Conservation (phyloP, 2,329 filamentous ascomycete genomes). For the Arthrobotrys musiformis region DNA sequence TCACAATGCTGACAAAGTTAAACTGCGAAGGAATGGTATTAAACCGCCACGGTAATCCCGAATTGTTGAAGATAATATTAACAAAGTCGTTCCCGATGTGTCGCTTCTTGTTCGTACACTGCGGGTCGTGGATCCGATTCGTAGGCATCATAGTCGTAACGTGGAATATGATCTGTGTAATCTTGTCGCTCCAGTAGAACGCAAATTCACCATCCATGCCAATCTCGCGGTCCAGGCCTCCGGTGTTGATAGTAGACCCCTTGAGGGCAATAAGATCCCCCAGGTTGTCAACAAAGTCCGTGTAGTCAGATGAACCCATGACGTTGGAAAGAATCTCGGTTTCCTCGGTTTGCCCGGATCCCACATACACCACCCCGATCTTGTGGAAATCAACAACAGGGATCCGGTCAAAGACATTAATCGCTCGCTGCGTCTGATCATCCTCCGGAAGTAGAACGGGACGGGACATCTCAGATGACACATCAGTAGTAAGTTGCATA, state of each 20-base stretch:
- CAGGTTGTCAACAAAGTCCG: conserved; percentile 82
- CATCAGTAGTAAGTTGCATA: conserved; percentile 70
- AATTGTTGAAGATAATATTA: conserved; percentile 98
- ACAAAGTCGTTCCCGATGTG: conserved; percentile 98
- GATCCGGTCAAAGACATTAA: conserved; percentile 84
- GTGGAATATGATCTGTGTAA: conserved; percentile 95
- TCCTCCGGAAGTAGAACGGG: conserved; percentile 80
- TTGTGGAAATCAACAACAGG: conserved; percentile 95
- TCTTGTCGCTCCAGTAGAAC: conserved; percentile 92
- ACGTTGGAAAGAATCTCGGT: conserved; percentile 86
- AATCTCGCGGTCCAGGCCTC: conserved; percentile 82
- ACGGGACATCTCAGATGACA: conserved; percentile 61
- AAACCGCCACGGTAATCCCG: conserved; percentile 86
- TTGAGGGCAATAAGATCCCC: conserved; percentile 84
- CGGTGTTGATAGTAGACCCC: conserved; percentile 88
- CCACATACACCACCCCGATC: conserved; percentile 92
- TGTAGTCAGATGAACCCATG: conserved; percentile 86
- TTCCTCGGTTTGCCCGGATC: conserved; percentile 84
- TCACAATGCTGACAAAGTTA: conserved; percentile 96
- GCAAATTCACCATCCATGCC: conserved; percentile 87
- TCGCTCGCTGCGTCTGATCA: conserved; percentile 70
- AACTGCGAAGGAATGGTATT: conserved; percentile 94
- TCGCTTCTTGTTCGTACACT: conserved; percentile 84
- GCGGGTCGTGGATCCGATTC: conserved; percentile 77
- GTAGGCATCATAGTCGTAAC: conserved; percentile 98